Conservation (phyloP, 1,139 yeast genomes). For the Candida sp. region DNA sequence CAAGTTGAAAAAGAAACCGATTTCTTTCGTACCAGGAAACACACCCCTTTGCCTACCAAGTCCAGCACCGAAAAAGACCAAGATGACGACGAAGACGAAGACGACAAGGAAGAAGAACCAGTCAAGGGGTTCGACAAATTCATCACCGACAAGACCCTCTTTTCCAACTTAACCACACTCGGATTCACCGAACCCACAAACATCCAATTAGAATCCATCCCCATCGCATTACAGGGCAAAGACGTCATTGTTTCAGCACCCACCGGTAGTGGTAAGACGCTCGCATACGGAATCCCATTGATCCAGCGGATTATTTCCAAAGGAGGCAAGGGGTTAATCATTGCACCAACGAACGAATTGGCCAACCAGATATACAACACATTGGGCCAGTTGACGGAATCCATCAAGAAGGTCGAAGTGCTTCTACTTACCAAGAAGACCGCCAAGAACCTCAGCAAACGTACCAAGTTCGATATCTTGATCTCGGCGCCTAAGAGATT, state of each 20-base stretch:
- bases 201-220: constrained; percentile 87
- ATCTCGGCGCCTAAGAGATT: constrained; percentile 90
- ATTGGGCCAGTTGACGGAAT: constrained; percentile 57
- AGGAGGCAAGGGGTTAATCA: constrained; percentile 64
- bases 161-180: constrained; percentile 67
- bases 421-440: constrained; percentile 79
- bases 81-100: constrained; percentile 19
- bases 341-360: constrained; percentile 88
- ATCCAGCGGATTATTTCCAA: constrained; percentile 48
- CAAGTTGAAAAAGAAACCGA: constrained; percentile 68
- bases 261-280: constrained; percentile 92
- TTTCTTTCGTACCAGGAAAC: constrained; percentile 67
- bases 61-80: constrained; percentile 21
- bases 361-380: constrained; percentile 86
- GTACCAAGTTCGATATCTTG: constrained; percentile 75
- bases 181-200: constrained; percentile 90
- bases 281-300: constrained; percentile 86
- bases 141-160: constrained; percentile 62
- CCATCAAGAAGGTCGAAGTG: constrained; percentile 60
- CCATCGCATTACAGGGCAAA: constrained; percentile 63
- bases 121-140: constrained; percentile 83
- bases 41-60: constrained; percentile 12
- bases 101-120: constrained; percentile 25
- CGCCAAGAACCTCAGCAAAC: constrained; percentile 67
- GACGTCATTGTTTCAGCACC: constrained; percentile 92